phyloP scores from a whole-genome alignment of 169 alveolate species.

The Cytauxzoon felis region DNA sequence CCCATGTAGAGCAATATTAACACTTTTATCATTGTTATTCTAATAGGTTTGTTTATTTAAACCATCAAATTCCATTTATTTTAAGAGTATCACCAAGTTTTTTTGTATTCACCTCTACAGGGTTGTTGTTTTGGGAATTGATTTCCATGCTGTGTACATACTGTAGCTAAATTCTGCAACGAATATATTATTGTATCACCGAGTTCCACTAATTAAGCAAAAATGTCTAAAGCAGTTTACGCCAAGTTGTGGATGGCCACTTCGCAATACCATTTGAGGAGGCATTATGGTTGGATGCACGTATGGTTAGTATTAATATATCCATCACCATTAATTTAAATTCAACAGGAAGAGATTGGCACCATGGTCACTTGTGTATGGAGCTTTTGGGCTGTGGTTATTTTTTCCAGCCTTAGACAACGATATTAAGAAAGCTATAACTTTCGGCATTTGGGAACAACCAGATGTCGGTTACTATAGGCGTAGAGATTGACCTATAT shows the following conservation, averaged over 20 bases:
- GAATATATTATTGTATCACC: no score
- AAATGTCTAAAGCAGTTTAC: constrained; percentile 73
- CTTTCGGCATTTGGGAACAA: constrained; percentile 70
- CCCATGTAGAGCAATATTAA: no score
- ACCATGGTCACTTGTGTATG: constrained; percentile 65
- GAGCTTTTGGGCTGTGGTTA: constrained; percentile 58
- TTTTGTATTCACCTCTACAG: no score
- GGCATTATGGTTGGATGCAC: constrained; percentile 72
- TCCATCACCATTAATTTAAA: neutral
- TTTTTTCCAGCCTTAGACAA: constrained; percentile 63
- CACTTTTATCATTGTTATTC: no score
- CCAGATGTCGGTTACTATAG: constrained; percentile 72
- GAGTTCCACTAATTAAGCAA: no score
- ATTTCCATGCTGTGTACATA: no score
- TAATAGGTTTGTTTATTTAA: no score
- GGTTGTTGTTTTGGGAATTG: no score
- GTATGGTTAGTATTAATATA: constrained; percentile 60
- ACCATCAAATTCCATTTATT: no score
- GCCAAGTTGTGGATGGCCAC: constrained; percentile 77
- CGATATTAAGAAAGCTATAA: constrained; percentile 54
- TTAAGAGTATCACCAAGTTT: no score
- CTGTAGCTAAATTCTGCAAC: no score
- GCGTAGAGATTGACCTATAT: no score
- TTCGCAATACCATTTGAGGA: constrained; percentile 66
- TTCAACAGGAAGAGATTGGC: constrained; percentile 61